Evolutionary conservation across 1,284 basidiomycete species (phyloP).

Genomic region (Austropuccinia psidii): DNA sequence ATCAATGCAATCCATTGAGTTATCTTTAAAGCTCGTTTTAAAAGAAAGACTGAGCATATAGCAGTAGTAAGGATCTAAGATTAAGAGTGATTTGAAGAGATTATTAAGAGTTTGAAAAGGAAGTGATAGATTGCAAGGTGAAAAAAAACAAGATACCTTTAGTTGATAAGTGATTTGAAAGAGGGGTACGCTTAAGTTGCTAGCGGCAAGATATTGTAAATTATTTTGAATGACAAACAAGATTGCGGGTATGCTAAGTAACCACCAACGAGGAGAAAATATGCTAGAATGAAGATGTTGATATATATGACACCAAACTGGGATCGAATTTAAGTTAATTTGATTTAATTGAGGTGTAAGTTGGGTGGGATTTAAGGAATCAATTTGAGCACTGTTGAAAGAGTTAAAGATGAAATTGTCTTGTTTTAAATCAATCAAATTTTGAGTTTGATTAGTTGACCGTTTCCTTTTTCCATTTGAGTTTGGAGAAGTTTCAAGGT

Average conservation of each 20-base stretch:
- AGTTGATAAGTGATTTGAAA: conserved; percentile 49
- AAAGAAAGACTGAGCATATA: conserved; percentile 47
- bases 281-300: conserved; percentile 31
- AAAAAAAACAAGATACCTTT: conserved; percentile 45
- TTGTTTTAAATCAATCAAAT: too few species aligned
- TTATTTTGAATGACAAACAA: conserved; percentile 48
- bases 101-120: background rate
- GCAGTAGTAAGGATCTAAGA: conserved; percentile 48
- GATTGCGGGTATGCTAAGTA: conserved; percentile 45
- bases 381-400: too few species aligned
- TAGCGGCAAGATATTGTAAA: conserved; percentile 47
- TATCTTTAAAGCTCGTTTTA: conserved; percentile 45
- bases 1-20: conserved; percentile 47
- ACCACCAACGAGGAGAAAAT: conserved; percentile 40
- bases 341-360: background rate
- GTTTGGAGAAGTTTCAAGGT: too few species aligned
- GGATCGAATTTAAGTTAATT: background rate
- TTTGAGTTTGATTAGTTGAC: too few species aligned
- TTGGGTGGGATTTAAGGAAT: too few species aligned
- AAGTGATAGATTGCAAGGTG: too few species aligned
- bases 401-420: too few species aligned
- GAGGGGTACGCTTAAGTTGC: conserved; percentile 47
- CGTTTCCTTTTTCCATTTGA: too few species aligned
- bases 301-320: background rate
- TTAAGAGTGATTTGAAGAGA: background rate